Evolutionary conservation across 805 yeast genomes (phyloP).

Genomic region (Kuraishia capsulata): DNA sequence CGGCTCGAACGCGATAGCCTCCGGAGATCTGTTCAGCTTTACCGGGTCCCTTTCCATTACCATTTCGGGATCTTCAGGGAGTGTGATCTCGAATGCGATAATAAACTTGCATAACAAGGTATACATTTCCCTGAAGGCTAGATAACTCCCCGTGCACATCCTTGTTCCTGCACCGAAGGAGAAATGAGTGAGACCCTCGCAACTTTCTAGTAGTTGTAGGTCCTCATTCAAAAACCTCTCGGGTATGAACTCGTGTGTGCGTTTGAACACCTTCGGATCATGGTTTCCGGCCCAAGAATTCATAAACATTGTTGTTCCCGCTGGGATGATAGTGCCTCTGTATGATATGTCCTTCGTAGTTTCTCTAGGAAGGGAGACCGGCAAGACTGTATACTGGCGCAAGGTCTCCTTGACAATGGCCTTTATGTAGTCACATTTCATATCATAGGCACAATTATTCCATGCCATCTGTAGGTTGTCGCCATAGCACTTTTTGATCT

Average conservation of each 20-base stretch:
- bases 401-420: constrained; percentile 60
- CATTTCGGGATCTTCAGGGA: constrained; percentile 23
- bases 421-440: constrained; percentile 36
- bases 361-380: constrained; percentile 55
- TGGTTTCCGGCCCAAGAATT: constrained; percentile 67
- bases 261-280: constrained; percentile 32
- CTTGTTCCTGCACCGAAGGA: constrained; percentile 67
- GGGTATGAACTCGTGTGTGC: constrained; percentile 43
- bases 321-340: constrained; percentile 36
- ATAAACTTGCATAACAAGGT: constrained; percentile 44
- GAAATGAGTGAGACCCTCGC: constrained; percentile 26
- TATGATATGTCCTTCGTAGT: constrained; percentile 43
- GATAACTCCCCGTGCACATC: constrained; percentile 60
- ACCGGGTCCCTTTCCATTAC: constrained; percentile 44
- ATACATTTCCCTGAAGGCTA: constrained; percentile 62
- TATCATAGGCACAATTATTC: constrained; percentile 17
- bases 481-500: constrained; percentile 26
- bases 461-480: constrained; percentile 21
- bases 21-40: constrained; percentile 38
- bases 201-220: constrained; percentile 8
- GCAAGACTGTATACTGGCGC: constrained; percentile 55
- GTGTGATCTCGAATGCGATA: constrained; percentile 37
- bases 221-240: constrained; percentile 36
- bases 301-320: constrained; percentile 49
- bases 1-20: constrained; percentile 59